phyloP scores from a whole-genome alignment of 2,329 filamentous ascomycete genomes.

The Colletotrichum camelliae region DNA sequence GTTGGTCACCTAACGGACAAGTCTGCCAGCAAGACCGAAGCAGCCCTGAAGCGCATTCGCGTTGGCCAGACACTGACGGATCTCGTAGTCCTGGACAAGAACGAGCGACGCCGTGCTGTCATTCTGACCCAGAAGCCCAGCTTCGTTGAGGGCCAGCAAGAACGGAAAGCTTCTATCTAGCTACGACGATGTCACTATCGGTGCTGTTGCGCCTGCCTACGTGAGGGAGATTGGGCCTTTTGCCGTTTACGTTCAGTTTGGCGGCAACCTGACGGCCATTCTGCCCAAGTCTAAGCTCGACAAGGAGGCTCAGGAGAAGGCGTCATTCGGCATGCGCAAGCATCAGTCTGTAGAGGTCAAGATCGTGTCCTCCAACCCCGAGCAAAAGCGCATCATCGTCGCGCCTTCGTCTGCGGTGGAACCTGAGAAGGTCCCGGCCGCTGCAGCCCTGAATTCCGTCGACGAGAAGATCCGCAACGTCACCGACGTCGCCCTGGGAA shows the following conservation, averaged over 20 bases:
- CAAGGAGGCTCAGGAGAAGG: conserved; percentile 68
- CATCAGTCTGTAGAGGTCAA: conserved; percentile 77
- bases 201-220: conserved; percentile 75
- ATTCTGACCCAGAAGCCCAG: conserved; percentile 83
- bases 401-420: conserved; percentile 53
- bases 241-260: conserved; percentile 89
- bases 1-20: conserved; percentile 86
- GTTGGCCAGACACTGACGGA: conserved; percentile 84
- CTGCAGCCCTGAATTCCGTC: conserved; percentile 52
- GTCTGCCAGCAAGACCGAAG: conserved; percentile 77
- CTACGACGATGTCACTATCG: conserved; percentile 75
- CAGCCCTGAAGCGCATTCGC: conserved; percentile 79
- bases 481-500: conserved; percentile 78
- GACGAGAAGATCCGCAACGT: conserved; percentile 68
- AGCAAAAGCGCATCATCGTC: conserved; percentile 71
- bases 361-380: conserved; percentile 74
- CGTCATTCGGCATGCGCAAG: conserved; percentile 80
- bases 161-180: conserved; percentile 72
- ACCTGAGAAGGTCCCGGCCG: conserved; percentile 28
- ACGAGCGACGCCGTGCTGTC: conserved; percentile 77
- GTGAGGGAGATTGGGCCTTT: conserved; percentile 83
- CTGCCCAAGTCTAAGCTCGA: conserved; percentile 81
- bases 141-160: conserved; percentile 75
- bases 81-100: conserved; percentile 86
- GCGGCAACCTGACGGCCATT: conserved; percentile 76